Conservation (phyloP, 495 filamentous ascomycete species). For the Tuber microsphaerosporum region DNA sequence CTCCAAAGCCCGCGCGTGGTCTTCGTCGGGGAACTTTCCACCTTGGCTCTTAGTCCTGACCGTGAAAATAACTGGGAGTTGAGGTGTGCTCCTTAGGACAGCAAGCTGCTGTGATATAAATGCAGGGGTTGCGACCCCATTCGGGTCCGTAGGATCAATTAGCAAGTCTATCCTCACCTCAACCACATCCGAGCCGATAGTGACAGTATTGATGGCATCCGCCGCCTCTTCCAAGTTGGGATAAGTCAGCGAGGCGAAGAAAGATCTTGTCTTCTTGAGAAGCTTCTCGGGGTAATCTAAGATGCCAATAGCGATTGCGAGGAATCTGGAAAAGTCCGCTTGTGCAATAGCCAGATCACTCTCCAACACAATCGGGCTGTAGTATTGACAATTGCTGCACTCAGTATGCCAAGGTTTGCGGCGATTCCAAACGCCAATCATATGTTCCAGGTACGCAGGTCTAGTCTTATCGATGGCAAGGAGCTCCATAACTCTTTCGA, state of each 20-base stretch:
- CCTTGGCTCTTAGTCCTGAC: constrained; percentile 80
- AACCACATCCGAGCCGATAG: constrained; percentile 83
- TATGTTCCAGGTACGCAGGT: constrained; percentile 89
- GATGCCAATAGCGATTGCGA: constrained; percentile 64
- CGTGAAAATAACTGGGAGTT: constrained; percentile 89
- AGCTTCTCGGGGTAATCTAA: constrained; percentile 57
- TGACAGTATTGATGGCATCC: constrained; percentile 61
- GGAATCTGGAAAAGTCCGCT: constrained; percentile 72
- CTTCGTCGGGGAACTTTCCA: constrained; percentile 76
- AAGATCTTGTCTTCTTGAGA: constrained; percentile 66
- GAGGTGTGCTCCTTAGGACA: constrained; percentile 63
- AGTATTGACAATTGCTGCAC: constrained; percentile 93
- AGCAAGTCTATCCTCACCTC: constrained; percentile 91
- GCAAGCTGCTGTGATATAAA: constrained; percentile 77
- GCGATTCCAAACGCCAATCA: constrained; percentile 84
- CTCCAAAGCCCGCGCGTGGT: constrained; percentile 57
- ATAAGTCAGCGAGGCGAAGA: constrained; percentile 86
- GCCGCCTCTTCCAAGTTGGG: constrained; percentile 58
- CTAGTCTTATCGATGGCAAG: constrained; percentile 82
- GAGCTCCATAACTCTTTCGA: constrained; percentile 81
- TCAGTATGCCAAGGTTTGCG: constrained; percentile 85
- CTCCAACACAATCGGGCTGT: constrained; percentile 53
- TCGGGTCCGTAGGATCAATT: constrained; percentile 57
- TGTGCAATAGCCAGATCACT: constrained; percentile 55
- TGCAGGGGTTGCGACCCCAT: constrained; percentile 58